Evolutionary conservation across 2,329 filamentous ascomycete genomes (phyloP).

Genomic region (Fusarium keratoplasticum): DNA sequence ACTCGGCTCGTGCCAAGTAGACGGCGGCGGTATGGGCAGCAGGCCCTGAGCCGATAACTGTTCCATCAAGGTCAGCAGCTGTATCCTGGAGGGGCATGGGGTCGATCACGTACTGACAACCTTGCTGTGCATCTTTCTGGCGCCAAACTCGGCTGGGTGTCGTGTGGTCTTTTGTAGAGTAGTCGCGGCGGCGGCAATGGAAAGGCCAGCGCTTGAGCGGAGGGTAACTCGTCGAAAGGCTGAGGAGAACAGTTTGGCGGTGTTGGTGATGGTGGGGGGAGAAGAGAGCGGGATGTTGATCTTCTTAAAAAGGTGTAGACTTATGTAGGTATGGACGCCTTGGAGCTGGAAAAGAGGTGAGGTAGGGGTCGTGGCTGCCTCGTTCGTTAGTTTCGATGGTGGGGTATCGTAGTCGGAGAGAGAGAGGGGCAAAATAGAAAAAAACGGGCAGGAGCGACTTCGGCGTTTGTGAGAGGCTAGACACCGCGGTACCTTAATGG

Average conservation of each 20-base stretch:
- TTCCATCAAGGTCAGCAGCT: slow-evolving; percentile 15
- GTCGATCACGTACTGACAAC: slow-evolving; percentile 78
- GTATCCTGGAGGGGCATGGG: slow-evolving; percentile 7
- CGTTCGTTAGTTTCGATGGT: slow-evolving; percentile 5
- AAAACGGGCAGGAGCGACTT: slow-evolving; percentile 23
- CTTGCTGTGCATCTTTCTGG: slow-evolving; percentile 87
- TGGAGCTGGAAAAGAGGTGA: not conserved
- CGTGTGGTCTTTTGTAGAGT: slow-evolving; percentile 67
- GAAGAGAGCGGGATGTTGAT: slow-evolving; percentile 25
- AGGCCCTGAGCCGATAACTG: slow-evolving; percentile 91
- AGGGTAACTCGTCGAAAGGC: slow-evolving; percentile 78
- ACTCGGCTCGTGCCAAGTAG: slow-evolving; percentile 93
- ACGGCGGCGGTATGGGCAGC: slow-evolving; percentile 97
- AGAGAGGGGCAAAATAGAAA: slow-evolving; percentile 1
- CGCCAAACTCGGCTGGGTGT: slow-evolving; percentile 52
- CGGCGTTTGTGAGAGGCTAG: slow-evolving; percentile 17
- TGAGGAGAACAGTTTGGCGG: slow-evolving; percentile 93
- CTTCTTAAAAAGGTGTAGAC: slow-evolving; percentile 17
- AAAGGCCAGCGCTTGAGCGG: slow-evolving; percentile 79
- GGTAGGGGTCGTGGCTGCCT: not conserved
- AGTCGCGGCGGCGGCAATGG: slow-evolving; percentile 75
- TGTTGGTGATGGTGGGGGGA: slow-evolving; percentile 28
- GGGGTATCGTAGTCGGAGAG: slow-evolving; percentile 17
- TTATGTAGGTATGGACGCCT: slow-evolving; percentile 10
- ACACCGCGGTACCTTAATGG: not conserved